Conservation (phyloP, 345 rosid species). For the Eucalyptus shirleyi region DNA sequence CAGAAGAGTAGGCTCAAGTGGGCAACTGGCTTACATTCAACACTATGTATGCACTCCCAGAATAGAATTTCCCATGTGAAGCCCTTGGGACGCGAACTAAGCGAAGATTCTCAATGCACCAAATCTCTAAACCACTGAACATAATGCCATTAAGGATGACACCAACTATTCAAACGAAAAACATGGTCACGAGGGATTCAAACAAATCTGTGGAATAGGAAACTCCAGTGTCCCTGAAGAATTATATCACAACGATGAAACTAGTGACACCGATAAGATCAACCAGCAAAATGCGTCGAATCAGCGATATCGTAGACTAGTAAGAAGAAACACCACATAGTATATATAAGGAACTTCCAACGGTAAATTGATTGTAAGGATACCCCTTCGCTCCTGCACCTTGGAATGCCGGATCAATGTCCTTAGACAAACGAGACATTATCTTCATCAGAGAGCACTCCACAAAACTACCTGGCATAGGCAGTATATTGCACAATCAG, state of each 20-base stretch:
- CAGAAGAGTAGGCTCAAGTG: neutral
- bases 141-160: neutral
- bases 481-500: neutral
- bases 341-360: neutral
- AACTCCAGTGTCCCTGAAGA: neutral
- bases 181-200: neutral
- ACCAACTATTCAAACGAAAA: neutral
- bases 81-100: conserved; percentile 47
- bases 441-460: neutral
- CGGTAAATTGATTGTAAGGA: neutral
- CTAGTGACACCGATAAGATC: neutral
- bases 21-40: conserved; percentile 33
- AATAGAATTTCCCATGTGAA: conserved; percentile 53
- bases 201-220: neutral
- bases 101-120: conserved; percentile 52
- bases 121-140: conserved; percentile 65
- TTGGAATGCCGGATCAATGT: conserved; percentile 35
- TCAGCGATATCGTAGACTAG: neutral
- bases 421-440: conserved; percentile 38
- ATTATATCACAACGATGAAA: neutral
- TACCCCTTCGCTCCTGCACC: conserved; percentile 60
- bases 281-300: neutral
- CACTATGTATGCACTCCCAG: conserved; percentile 59
- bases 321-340: neutral
- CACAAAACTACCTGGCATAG: neutral